Percentiles rank a stretch among this genome's conserved stretches.
These are phyloP conservation scores for Aphanomyces euteiches DNA, from an alignment of 352 stramenopile genomes.

Conservation along the genomic window DNA sequence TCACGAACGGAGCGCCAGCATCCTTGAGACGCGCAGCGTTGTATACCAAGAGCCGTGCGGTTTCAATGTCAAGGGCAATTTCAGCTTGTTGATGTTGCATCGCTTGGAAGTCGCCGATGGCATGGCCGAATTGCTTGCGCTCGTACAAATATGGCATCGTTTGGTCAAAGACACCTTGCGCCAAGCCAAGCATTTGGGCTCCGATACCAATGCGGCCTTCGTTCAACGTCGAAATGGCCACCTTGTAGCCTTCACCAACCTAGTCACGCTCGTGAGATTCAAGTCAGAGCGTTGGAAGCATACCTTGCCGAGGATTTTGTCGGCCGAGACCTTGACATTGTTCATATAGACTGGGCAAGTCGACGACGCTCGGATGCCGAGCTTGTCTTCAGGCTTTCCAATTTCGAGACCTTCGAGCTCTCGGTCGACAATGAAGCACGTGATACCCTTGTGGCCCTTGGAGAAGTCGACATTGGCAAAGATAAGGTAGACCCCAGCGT, in stretches of 20 bases:
- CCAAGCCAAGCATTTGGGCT: constrained; percentile 95
- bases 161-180: constrained; percentile 94
- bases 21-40: constrained; percentile 95
- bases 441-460: constrained; percentile 96
- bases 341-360: constrained; percentile 94
- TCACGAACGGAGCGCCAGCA: constrained; percentile 90
- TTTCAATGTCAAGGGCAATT: constrained; percentile 92
- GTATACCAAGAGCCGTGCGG: constrained; percentile 91
- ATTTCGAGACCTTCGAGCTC: constrained; percentile 90
- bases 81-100: constrained; percentile 97
- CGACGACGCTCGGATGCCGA: constrained; percentile 95
- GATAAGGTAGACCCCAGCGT: constrained; percentile 94
- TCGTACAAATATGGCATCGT: constrained; percentile 96
- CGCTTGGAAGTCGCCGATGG: constrained; percentile 93
- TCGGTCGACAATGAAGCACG: constrained; percentile 96
- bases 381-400: constrained; percentile 94
- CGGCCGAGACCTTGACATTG: constrained; percentile 90
- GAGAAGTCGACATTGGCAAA: constrained; percentile 93
- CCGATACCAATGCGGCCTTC: constrained; percentile 95
- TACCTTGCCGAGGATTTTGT: constrained; percentile 93
- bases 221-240: constrained; percentile 97
- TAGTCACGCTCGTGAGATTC: constrained; percentile 3
- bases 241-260: constrained; percentile 93
- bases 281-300: constrained; percentile 29
- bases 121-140: constrained; percentile 92